Conservation (phyloP, 2,329 filamentous ascomycete species). For the Cercospora sesami region DNA sequence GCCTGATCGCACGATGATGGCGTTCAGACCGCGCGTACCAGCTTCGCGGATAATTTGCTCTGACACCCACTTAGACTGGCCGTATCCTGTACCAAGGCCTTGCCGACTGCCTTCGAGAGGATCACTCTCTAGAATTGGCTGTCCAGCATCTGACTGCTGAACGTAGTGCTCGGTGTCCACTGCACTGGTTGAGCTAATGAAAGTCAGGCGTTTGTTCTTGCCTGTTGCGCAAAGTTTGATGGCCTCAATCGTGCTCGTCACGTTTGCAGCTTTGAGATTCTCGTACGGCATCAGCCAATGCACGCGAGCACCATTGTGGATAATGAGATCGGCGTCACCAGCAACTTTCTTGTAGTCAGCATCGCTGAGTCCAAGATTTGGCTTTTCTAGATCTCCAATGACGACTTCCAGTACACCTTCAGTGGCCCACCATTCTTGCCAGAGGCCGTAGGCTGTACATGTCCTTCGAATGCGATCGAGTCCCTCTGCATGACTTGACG, state of each 20-base stretch:
- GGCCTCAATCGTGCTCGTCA: conserved; percentile 74
- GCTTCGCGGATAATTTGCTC: conserved; percentile 75
- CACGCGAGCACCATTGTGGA: conserved; percentile 76
- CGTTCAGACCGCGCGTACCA: conserved; percentile 71
- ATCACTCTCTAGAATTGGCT: conserved; percentile 71
- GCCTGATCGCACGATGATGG: conserved; percentile 76
- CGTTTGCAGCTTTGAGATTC: conserved; percentile 71
- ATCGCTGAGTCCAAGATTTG: conserved; percentile 69
- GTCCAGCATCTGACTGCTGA: conserved; percentile 67
- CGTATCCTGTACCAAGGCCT: conserved; percentile 83
- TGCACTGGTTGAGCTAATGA: conserved; percentile 78
- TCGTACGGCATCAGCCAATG: conserved; percentile 83
- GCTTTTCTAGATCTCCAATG: conserved; percentile 70
- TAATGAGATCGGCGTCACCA: conserved; percentile 65
- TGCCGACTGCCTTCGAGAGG: conserved; percentile 73
- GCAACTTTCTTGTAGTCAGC: conserved; percentile 65
- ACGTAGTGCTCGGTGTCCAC: conserved; percentile 83
- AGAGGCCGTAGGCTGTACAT: conserved; percentile 75
- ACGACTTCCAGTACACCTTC: conserved; percentile 63
- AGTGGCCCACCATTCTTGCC: conserved; percentile 66
- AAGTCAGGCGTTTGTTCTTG: conserved; percentile 76
- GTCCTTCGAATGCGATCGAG: conserved; percentile 66
- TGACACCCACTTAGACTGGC: conserved; percentile 84
- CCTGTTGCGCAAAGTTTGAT: conserved; percentile 74
- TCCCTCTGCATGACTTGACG: conserved; percentile 61